These are phyloP conservation scores for Colletotrichum salicis DNA, from an alignment of 2,329 filamentous ascomycete species.

Conservation along the genomic window DNA sequence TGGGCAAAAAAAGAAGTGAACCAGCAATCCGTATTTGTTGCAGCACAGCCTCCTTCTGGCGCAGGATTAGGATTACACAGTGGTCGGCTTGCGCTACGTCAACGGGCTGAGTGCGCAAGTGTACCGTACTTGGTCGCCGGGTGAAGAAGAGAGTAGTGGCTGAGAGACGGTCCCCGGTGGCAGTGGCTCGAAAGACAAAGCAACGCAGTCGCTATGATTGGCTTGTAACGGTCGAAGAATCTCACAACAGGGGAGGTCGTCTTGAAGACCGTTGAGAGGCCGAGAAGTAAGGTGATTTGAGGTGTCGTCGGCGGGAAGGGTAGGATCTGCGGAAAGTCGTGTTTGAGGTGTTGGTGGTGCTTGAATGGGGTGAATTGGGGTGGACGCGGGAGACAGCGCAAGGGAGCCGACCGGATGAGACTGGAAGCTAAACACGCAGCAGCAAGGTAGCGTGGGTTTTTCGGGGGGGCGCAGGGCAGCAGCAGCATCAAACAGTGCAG, in stretches of 20 bases:
- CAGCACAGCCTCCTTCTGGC: constrained; percentile 43
- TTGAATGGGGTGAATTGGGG: constrained; percentile 20
- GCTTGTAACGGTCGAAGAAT: constrained; percentile 22
- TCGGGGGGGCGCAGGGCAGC: background rate
- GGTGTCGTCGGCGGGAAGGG: constrained; percentile 23
- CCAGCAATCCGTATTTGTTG: constrained; percentile 37
- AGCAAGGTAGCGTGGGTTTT: background rate
- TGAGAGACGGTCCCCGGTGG: background rate
- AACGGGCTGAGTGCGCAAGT: constrained; percentile 25
- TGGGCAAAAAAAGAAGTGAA: constrained; percentile 30
- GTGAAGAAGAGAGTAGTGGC: background rate
- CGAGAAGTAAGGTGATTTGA: constrained; percentile 27
- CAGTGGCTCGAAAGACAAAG: constrained; percentile 16
- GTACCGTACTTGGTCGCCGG: background rate
- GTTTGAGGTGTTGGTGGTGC: constrained; percentile 34
- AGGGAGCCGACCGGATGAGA: constrained; percentile 22
- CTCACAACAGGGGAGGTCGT: background rate
- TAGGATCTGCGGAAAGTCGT: constrained; percentile 35
- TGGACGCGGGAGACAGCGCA: background rate
- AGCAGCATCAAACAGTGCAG: background rate
- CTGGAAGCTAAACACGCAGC: constrained; percentile 1
- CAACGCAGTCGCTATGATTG: constrained; percentile 35
- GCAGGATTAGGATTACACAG: constrained; percentile 37
- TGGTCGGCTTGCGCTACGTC: constrained; percentile 32
- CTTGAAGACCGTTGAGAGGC: constrained; percentile 15